Evolutionary conservation across 139 green algal genomes (phyloP), one percentile per base, ranked within the genome.

Genomic region (Chlamydomonas sp.): DNA sequence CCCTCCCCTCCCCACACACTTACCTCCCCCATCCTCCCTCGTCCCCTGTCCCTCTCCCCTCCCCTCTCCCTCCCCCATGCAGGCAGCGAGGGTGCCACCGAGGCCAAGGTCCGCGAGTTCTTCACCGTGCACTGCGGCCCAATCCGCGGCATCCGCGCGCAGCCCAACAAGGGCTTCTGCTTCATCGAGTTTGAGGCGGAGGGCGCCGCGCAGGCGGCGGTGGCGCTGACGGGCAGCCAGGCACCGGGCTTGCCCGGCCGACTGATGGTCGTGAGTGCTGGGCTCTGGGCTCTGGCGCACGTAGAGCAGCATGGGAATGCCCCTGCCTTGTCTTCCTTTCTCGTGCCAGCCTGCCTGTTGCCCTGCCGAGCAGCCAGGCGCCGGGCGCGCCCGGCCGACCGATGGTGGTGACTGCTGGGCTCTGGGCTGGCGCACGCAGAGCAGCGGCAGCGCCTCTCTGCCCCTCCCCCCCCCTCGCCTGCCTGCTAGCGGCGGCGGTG

Each of bases 231-330:
- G 10, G 59, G 59, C 24, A 66, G 6, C 26, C 59, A 37, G 13
- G 59, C 33, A 6, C 31, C 59, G 4, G 13, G 39, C 31, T n/a
- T 26, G 16, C 59, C 59, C 31, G 29, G 6, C 8, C 59, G 59
- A 22, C 24, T 66, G 59, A 66, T 66, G 33, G 59, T 66, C 31
- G 59, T 66, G 59, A 61, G 50, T n/a, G 47, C n/a, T n/a, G n/a
- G n/a, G n/a, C n/a, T n/a, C n/a, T n/a, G n/a, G n/a, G n/a, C n/a
- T n/a, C n/a, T n/a, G n/a, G n/a, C n/a, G n/a, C n/a, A n/a, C n/a
- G n/a, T n/a, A n/a, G 47, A 57, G 47, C 47, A 28, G 16, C 20
- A 57, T 28, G 47, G 20, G 16, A 57, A 57, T 57, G 47, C 22
- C 16, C 47, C 47, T 28, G 47, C 47, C 20, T 57, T 57, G 16